Evolutionary conservation across 495 filamentous ascomycete genomes (phyloP), one percentile per base, ranked within the genome.

Genomic region (Halenospora varia): DNA sequence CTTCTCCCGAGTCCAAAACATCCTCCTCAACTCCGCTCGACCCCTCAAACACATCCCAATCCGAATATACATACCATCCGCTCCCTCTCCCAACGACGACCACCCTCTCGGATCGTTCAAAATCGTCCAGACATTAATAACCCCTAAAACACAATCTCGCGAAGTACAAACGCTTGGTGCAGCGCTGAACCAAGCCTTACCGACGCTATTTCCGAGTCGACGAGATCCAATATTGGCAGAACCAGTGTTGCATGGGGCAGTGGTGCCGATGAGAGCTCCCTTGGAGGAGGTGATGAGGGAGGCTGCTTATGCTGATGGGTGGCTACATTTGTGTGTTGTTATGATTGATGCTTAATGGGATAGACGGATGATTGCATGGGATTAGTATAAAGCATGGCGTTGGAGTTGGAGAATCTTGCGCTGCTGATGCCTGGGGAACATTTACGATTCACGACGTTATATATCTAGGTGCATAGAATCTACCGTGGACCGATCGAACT

Each of bases 251-350:
- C 94, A 99, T 74, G 95, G 94, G 3, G 88, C 85, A 2, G 82
- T 87, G 2, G 80, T 97, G 53, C 91, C 94, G 3, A 87, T 97
- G 77, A 72, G 72, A 54, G 88, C 92, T 0, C 85, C 84, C n/a
- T 70, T 97, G 22, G 89, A 94, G 63, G 93, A 97, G 46, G 73
- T 98, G 25, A 85, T 92, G 68, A 75, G 86, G 41, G 85, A 82
- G 52, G 88, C 88, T 15, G 82, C 90, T 0, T 97, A 97, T 72
- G 83, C 88, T 0, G 94, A 98, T 71, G 94, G 94, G 1, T 98
- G 93, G 86, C 68, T 96, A 18, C 89, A 93, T 73, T 67, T 97
- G 11, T 88, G 88, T 42, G 80, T 98, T 4, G 77, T 86, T n/a
- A 88, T 96, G 87, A 76, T 88, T 66, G 60, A 66, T 52, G 62